A percentile compares a stretch with the other conserved stretches of the same genome.
Conservation (phyloP, 106 monocot species). For the Posidonia australis region DNA sequence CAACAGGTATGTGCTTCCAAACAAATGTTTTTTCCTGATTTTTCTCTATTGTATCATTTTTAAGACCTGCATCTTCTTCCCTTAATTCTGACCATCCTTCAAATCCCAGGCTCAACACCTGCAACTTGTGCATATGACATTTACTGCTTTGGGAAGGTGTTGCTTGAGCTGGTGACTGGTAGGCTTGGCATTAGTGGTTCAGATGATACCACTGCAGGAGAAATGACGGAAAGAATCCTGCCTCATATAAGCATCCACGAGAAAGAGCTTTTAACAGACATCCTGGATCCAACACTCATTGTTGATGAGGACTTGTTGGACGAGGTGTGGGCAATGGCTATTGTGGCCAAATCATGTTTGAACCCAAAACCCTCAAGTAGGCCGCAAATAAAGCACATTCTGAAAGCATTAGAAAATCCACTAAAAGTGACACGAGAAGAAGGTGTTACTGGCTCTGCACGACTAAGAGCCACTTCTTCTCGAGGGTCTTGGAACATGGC, state of each 20-base stretch:
- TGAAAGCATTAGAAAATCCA: conserved; percentile 63
- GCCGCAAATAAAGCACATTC: conserved; percentile 31
- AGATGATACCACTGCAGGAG: conserved; percentile 25
- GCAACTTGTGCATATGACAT: conserved; percentile 46
- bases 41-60: too few relatives aligned
- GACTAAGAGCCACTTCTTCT: conserved; percentile 30
- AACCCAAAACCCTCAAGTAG: conserved; percentile 46
- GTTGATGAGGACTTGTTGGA: conserved; percentile 57
- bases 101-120: conserved; percentile 19
- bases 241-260: conserved; percentile 31
- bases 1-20: too few relatives aligned
- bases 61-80: too few relatives aligned
- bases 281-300: conserved; percentile 53
- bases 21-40: too few relatives aligned
- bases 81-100: too few relatives aligned
- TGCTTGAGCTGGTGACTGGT: conserved; percentile 56
- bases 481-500: conserved; percentile 36
- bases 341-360: conserved; percentile 60
- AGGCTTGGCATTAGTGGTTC: conserved; percentile 47
- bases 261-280: conserved; percentile 36
- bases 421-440: conserved; percentile 43
- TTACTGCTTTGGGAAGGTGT: conserved; percentile 65
- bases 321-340: conserved; percentile 57
- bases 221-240: conserved; percentile 29
- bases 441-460: conserved; percentile 10